phyloP scores from a whole-genome alignment of 306 rosid genomes.

The Fagus crenata region DNA sequence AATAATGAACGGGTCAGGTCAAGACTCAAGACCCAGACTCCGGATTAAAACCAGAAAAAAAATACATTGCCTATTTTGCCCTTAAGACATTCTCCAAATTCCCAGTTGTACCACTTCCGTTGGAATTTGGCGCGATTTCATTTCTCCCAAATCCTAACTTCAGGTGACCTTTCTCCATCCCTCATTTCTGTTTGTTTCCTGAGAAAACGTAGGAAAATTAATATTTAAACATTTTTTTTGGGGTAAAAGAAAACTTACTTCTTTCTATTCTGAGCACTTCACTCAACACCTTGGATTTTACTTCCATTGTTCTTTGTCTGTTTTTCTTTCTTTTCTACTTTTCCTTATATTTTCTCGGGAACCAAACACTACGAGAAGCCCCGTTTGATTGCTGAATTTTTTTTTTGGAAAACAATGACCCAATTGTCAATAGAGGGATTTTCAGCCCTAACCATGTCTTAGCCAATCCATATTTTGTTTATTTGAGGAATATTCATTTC shows the following conservation, averaged over 20 bases:
- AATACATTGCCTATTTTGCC: background rate
- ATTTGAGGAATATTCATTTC: background rate
- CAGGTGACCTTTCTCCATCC: conserved; percentile 13
- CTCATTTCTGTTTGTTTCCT: conserved; percentile 9
- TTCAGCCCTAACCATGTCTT: conserved; percentile 6
- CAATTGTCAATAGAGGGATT: background rate
- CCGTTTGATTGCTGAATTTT: background rate
- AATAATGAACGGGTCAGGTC: no score
- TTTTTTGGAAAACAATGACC: background rate
- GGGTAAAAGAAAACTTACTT: background rate
- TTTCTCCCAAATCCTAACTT: background rate
- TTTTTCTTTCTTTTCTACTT: background rate
- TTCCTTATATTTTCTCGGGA: conserved; percentile 5
- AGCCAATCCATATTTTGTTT: background rate
- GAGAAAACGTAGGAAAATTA: conserved; percentile 3
- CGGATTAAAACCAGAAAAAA: no score
- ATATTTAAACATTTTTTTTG: background rate
- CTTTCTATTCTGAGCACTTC: background rate
- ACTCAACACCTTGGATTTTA: background rate
- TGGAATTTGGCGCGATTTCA: conserved; percentile 13
- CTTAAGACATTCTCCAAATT: background rate
- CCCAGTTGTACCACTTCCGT: background rate
- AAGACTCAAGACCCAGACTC: no score
- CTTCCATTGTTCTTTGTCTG: background rate
- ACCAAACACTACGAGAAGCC: background rate